Evolutionary conservation across 306 rosid species (phyloP).

Genomic region (Sicyos baderoa): DNA sequence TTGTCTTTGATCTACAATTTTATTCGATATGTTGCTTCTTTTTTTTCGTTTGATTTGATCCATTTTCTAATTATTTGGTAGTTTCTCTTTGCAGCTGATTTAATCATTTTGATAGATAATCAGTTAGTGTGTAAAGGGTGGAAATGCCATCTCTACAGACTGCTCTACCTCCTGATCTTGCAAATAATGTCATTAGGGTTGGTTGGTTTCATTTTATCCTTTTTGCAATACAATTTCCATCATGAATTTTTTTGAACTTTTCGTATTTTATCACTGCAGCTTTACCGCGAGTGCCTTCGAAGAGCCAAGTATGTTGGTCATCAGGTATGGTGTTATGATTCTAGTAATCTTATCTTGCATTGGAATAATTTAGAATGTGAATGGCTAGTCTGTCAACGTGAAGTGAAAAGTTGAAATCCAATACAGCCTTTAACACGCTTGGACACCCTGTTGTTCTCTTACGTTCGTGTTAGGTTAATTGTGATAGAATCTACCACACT

Average conservation of each 20-base stretch:
- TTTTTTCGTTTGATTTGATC: not conserved
- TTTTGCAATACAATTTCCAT: not conserved
- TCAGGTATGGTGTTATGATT: slow-evolving; percentile 39
- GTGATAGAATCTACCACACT: no score
- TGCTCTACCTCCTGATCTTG: slow-evolving; percentile 84
- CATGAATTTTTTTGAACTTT: not conserved
- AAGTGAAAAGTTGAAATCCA: not conserved
- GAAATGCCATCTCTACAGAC: slow-evolving; percentile 90
- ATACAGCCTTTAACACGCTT: not conserved
- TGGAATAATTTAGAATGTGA: not conserved
- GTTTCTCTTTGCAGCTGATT: not conserved
- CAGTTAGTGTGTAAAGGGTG: not conserved
- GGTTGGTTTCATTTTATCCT: slow-evolving; percentile 31
- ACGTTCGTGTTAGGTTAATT: not conserved
- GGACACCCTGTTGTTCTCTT: not conserved
- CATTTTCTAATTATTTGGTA: not conserved
- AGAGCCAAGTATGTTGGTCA: slow-evolving; percentile 82
- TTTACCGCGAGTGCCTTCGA: slow-evolving; percentile 87
- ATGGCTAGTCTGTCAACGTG: not conserved
- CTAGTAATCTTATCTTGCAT: not conserved
- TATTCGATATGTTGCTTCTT: not conserved
- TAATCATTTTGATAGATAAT: not conserved
- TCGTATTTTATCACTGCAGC: slow-evolving; percentile 32
- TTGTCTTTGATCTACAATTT: not conserved
- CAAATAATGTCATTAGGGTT: slow-evolving; percentile 83